Evolutionary conservation across 2,329 filamentous ascomycete species (phyloP).

Genomic region (Sporothrix inflata): DNA sequence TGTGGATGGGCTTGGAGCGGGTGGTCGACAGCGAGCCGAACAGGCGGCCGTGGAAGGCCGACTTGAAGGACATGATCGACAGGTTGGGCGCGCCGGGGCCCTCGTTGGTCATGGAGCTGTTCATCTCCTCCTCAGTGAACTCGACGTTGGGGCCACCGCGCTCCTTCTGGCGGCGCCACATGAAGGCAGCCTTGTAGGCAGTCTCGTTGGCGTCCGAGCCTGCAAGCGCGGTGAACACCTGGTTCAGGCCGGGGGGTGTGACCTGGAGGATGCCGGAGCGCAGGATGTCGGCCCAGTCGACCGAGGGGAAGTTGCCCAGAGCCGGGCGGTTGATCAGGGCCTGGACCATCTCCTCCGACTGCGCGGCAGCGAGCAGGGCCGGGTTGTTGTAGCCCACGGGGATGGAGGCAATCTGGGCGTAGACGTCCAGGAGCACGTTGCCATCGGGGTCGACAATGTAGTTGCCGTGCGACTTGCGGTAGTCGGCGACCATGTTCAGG

Average conservation of each 20-base stretch:
- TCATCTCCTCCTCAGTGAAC: constrained; percentile 77
- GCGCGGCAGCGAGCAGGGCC: constrained; percentile 68
- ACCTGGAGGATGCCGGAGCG: constrained; percentile 79
- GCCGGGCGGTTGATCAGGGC: constrained; percentile 87
- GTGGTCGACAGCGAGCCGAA: constrained; percentile 88
- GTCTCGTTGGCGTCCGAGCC: constrained; percentile 94
- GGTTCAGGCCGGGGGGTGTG: constrained; percentile 79
- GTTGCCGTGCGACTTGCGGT: constrained; percentile 75
- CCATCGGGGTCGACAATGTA: constrained; percentile 76
- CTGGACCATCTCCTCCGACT: constrained; percentile 76
- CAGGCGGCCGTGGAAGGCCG: constrained; percentile 86
- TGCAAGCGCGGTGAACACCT: constrained; percentile 88
- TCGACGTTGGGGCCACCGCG: constrained; percentile 77
- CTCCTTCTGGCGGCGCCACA: constrained; percentile 82
- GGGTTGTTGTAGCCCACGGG: constrained; percentile 93
- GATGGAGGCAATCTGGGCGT: constrained; percentile 91
- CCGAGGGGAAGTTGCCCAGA: constrained; percentile 85
- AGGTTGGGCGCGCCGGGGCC: constrained; percentile 73
- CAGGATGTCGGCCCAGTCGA: constrained; percentile 80
- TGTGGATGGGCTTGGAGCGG: constrained; percentile 91
- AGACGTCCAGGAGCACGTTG: constrained; percentile 74
- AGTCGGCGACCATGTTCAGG: constrained; percentile 81
- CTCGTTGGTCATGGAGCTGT: constrained; percentile 78
- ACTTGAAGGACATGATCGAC: constrained; percentile 87
- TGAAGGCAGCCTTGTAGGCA: constrained; percentile 94